Evolutionary conservation across 805 yeast species (phyloP).

Genomic region (Cyberlindnera americana): DNA sequence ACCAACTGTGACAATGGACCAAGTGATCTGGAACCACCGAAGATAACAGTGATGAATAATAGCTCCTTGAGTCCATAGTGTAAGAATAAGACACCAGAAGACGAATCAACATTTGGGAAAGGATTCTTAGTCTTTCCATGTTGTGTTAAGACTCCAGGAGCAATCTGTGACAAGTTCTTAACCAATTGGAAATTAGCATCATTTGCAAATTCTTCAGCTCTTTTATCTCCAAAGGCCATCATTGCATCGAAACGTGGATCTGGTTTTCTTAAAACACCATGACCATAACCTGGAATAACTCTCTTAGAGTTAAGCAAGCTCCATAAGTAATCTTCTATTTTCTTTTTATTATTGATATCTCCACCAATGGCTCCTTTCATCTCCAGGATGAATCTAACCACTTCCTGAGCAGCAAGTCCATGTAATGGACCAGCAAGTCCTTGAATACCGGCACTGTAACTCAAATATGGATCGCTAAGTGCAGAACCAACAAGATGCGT

Average conservation of each 20-base stretch:
- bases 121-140: conserved; percentile 88
- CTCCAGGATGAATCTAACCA: conserved; percentile 65
- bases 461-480: conserved; percentile 68
- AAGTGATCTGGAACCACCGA: conserved; percentile 78
- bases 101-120: conserved; percentile 79
- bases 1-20: conserved; percentile 78
- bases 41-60: conserved; percentile 73
- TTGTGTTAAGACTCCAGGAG: conserved; percentile 68
- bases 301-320: conserved; percentile 64
- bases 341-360: conserved; percentile 32
- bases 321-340: conserved; percentile 70
- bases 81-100: conserved; percentile 73
- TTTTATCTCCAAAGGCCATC: conserved; percentile 58
- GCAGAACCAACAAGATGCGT: conserved; percentile 84
- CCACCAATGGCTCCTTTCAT: conserved; percentile 48
- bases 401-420: conserved; percentile 85
- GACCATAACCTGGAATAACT: conserved; percentile 87
- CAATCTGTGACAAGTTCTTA: conserved; percentile 59
- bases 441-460: conserved; percentile 74
- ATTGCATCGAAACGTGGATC: conserved; percentile 80
- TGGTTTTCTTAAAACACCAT: conserved; percentile 78
- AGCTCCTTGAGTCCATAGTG: conserved; percentile 76
- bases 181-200: conserved; percentile 68
- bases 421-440: conserved; percentile 87
- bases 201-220: conserved; percentile 51